Base-by-base conservation (phyloP, 164 flowering plant genomes). In the Umbellularia californica region DNA sequence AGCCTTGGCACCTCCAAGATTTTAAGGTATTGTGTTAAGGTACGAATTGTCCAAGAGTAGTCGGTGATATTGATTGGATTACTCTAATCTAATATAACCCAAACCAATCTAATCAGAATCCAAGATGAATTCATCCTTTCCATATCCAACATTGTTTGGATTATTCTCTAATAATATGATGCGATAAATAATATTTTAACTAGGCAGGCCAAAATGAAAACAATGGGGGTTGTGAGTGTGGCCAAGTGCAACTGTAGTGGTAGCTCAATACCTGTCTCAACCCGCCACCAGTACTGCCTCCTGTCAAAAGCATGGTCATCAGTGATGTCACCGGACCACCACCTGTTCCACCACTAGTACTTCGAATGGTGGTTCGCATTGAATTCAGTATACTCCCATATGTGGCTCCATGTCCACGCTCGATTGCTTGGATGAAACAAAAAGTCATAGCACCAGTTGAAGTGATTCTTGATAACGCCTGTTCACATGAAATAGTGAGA, bases 351-450 rank as follows among this genome's bases (percentile, higher is more conserved):
- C 70, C 79, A 47, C 90, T 88, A 19, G 88, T 81, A 64, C 69
- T 85, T 69, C 87, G 80, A 55, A 91, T 87, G 70, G 85, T 81
- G 50, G 86, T 69, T 12, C 94, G 80, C 91, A 88, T 91, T 22
- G 90, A 73, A 68, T 65, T 90, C 23, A 91, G 80, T 77, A 91
- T 82, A 77, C 79, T 81, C 19, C 97, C 97, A 77, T 91, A 91
- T 6, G 94, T 91, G 33, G 80, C 69, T 75, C 77, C 94, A n/a
- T 85, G 82, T 65, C 87, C 92, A 23, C 80, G 80, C 70, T 88
- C 87, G 19, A 87, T 76, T 22, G 93, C 93, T 79, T 91, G 89
- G 76, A 91, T 90, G 83, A 84, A 84, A 63, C 81, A 78, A 65
- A 35, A 85, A 5, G 88, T 85, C 90, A 85, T 84, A 9, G 88